Evolutionary conservation across 1,284 basidiomycete genomes (phyloP), one percentile per base, ranked within the genome.

Genomic region (Pholiota adiposa): DNA sequence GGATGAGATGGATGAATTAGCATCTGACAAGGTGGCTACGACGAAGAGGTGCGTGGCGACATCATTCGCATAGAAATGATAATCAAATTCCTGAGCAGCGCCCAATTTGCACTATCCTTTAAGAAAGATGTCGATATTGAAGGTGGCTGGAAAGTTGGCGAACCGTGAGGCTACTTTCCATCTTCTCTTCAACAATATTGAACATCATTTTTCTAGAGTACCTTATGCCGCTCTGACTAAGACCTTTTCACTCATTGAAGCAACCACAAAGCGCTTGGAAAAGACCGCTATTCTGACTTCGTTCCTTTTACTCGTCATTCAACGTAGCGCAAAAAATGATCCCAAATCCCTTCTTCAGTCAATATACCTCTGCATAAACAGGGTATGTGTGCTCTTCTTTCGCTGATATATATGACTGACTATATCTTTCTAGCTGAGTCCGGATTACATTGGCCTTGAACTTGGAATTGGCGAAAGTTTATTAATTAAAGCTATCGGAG

Each of bases 321-420:
- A 90, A 70, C 83, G 93, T 34, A 92, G 93, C 63, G 86, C 84
- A 3, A 80, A 87, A 55, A 88, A 86, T 53, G 90, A 93, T 64
- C 77, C 77, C 6, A 79, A 83, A 18, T 87, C 89, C 11, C 83
- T 99, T 27, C 82, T 98, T 12, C 92, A 95, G 69, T 87, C 90
- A 0, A 91, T 99, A 2, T 99, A 99, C 70, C 84, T 99, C 2
- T 99, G 97, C 72, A 98, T 99, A 74, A 99, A 99, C 72, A 81
- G 96, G 62, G 95, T 97, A 72, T 51, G 87, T 76, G 1, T 31
- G 49, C 49, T 27, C 23, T 23, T 19, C 36, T 31, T 36, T 44
- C 36, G 9, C 36, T 5, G 41, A 33, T 21, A 11, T 18, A 52
- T 11, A 7, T 8, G 23, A 50, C 40, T 70, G 29, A 64, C 56